Evolutionary conservation across 805 yeast genomes (phyloP), one percentile per base, ranked within the genome.

Genomic region (Wickerhamiella occidentalis): DNA sequence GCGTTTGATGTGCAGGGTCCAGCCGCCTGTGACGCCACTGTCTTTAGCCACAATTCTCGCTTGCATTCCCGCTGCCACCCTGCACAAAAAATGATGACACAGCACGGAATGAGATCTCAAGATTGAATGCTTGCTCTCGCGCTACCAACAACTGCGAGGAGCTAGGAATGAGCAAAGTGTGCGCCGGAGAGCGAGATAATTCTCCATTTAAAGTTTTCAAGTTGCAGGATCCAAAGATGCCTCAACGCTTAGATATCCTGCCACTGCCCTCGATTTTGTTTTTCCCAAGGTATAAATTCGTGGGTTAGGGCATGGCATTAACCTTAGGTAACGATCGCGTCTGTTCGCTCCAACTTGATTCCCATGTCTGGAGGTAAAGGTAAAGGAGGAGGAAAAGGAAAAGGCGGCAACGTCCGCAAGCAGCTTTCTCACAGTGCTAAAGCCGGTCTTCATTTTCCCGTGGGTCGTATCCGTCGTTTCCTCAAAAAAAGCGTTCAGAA

Each of bases 371-470:
- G 70, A 30, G 71, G 97, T 58, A 90, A 90, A 78, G 86, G 80
- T 53, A 88, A 84, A 68, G 96, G 97, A 58, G 47, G 47, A 35
- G 96, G 96, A 64, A 90, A 88, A 71, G 96, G 96, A 59, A 88
- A 88, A 68, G 80, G 94, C 43, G 28, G 40, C 26, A 35, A 45
- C 13, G 49, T 51, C 38, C 54, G 54, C 38, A 42, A 51, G 40
- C 56, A 52, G 49, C 54, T 52, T 40, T 57, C 60, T 5, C 61
- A 58, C 50, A 56, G 60, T 49, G 56, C 60, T 23, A 56, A 60
- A 11, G 96, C 97, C 67, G 96, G 96, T 71, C 80, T 90, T 67
- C 85, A 94, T 64, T 88, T 90, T 92, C 97, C 97, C 75, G 97
- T 88, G 60, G 97, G 97, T 72, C 88, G 96, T 81, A 92, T 90